Evolutionary conservation across 805 yeast genomes (phyloP), one percentile per base, ranked within the genome.

Genomic region (Lachancea waltii): DNA sequence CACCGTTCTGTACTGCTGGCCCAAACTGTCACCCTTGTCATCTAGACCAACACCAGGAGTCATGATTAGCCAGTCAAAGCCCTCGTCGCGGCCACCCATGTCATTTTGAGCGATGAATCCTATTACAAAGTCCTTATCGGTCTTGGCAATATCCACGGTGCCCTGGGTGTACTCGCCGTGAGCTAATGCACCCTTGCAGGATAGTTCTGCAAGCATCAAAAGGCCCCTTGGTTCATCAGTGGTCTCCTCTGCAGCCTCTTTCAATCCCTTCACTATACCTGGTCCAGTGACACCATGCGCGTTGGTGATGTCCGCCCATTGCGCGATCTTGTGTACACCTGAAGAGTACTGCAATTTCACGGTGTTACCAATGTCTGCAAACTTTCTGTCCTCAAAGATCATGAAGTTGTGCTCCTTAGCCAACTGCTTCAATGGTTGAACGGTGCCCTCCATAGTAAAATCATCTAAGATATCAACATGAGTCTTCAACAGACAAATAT

Each of bases 21-120:
- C 99, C 44, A 92, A 71, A 1, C 81, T 77, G 59, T 92, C 99
- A 11, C 97, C 97, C 60, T 82, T 92, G 57, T 90, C 97, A 57
- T 90, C 98, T 36, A 92, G 72, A 3, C 97, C 97, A 27, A 92
- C 98, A 45, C 99, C 99, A 0, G 99, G 99, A 1, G 98, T 90
- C 92, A 92, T 81, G 42, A 89, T 77, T 28, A 92, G 64, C 96
- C 97, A 92, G 64, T 92, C 98, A 53, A 83, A 89, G 1, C 90
- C 92, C 51, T 80, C 92, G 3, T 73, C 80, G 30, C 73, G 70
- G 11, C 87, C 89, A 20, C 87, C 87, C 85, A 89, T 84, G 42
- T 80, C 79, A 54, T 75, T 74, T 60, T 87, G 97, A 0, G 98
- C 97, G 64, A 92, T 92, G 61, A 90, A 92, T 0, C 99, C 99